Evolutionary conservation across 1,284 basidiomycete genomes (phyloP).

Genomic region (Exobasidium rhododendri): DNA sequence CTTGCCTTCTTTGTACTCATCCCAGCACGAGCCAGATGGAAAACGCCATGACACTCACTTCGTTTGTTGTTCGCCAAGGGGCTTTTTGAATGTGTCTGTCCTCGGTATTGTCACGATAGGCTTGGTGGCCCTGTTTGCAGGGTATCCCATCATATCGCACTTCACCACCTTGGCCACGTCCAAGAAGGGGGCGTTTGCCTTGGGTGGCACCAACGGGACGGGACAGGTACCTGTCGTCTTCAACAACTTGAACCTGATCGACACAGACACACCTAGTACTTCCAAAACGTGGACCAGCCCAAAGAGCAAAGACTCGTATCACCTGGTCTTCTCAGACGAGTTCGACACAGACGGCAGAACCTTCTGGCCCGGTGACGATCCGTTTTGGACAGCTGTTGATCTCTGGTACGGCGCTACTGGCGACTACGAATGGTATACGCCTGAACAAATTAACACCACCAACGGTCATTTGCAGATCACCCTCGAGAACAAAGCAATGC

Average conservation of each 20-base stretch:
- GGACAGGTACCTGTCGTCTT: conserved; percentile 42
- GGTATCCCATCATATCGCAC: conserved; percentile 33
- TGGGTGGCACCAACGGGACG: conserved; percentile 64
- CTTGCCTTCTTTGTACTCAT: background rate
- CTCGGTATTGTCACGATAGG: conserved; percentile 24
- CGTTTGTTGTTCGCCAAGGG: conserved; percentile 19
- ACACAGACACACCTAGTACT: conserved; percentile 34
- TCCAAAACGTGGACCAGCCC: conserved; percentile 24
- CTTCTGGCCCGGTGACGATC: conserved; percentile 57
- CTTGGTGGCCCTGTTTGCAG: conserved; percentile 32
- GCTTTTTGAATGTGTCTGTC: conserved; percentile 30
- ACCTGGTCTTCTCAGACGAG: conserved; percentile 73
- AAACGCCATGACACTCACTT: conserved; percentile 9
- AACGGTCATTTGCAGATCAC: conserved; percentile 42
- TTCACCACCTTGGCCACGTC: conserved; percentile 7
- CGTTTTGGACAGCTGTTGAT: conserved; percentile 51
- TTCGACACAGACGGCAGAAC: conserved; percentile 66
- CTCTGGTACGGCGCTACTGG: conserved; percentile 52
- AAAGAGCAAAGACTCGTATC: conserved; percentile 25
- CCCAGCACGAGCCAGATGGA: conserved; percentile 18
- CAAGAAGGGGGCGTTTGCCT: conserved; percentile 57
- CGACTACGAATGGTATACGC: conserved; percentile 56
- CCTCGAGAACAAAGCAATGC: conserved; percentile 31
- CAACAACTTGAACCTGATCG: conserved; percentile 27
- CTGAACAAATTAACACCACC: conserved; percentile 47